phyloP scores from a whole-genome alignment of 257 asterid genomes.

The Fraxinus anomala region DNA sequence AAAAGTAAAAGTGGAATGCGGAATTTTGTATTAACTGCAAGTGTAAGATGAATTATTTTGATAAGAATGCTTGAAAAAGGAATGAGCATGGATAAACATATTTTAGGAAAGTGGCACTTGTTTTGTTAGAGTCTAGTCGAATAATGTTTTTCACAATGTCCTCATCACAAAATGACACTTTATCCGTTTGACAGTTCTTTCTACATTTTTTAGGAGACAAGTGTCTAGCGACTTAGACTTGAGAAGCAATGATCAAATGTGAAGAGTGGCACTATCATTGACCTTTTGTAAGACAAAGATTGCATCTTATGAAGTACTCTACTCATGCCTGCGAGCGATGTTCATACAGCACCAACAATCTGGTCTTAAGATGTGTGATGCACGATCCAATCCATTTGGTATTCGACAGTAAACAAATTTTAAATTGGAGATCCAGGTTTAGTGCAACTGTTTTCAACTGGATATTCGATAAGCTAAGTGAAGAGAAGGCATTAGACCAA shows the following conservation, averaged over 20 bases:
- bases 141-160: not conserved
- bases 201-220: conserved; percentile 6
- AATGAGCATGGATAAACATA: not conserved
- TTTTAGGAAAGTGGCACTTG: not conserved
- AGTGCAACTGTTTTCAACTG: not conserved
- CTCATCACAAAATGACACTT: not conserved
- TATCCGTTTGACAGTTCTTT: conserved; percentile 1
- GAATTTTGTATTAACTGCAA: not conserved
- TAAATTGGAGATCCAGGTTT: conserved; percentile 11
- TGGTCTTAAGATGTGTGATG: not conserved
- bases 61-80: not conserved
- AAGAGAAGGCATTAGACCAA: conserved; percentile 16
- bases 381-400: not conserved
- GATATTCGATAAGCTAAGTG: conserved; percentile 4
- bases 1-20: not conserved
- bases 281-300: not conserved
- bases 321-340: not conserved
- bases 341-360: not conserved
- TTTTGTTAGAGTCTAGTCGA: not conserved
- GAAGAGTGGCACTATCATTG: conserved; percentile 8
- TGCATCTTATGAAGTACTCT: conserved; percentile 12
- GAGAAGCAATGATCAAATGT: not conserved
- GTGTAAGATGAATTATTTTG: not conserved
- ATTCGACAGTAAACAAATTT: not conserved
- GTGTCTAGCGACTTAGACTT: not conserved